Conservation (phyloP, 768 basidiomycete genomes). For the Cubamyces lactineus region DNA sequence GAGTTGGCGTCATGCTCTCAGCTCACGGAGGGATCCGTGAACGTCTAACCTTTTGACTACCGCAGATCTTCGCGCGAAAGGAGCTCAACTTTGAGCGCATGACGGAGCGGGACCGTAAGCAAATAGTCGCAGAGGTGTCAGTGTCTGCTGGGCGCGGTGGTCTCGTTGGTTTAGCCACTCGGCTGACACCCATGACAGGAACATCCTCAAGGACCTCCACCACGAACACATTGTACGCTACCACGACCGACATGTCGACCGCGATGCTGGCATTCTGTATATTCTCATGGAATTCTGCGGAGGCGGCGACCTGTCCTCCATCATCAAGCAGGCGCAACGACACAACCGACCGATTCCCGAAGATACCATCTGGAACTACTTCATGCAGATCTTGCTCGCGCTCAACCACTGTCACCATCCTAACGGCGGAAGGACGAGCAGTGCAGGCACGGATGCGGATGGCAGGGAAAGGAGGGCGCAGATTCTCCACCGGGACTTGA, state of each 20-base stretch:
- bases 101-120: slow-evolving; percentile 94
- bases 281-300: slow-evolving; percentile 99
- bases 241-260: slow-evolving; percentile 90
- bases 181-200: slow-evolving; percentile 49
- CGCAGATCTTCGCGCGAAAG: slow-evolving; percentile 83
- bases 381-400: slow-evolving; percentile 89
- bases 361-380: slow-evolving; percentile 94
- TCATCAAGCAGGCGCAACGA: slow-evolving; percentile 81
- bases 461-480: slow-evolving; percentile 63
- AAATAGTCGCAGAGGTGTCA: slow-evolving; percentile 97
- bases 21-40: neutral
- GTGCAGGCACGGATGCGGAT: slow-evolving; percentile 41
- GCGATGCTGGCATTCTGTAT: slow-evolving; percentile 88
- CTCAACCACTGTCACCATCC: slow-evolving; percentile 94
- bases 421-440: slow-evolving; percentile 47
- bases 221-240: slow-evolving; percentile 98
- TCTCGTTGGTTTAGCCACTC: neutral
- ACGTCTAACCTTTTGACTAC: slow-evolving; percentile 6
- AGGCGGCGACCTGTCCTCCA: slow-evolving; percentile 87
- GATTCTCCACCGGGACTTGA: slow-evolving; percentile 92
- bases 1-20: slow-evolving; percentile 36
- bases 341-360: slow-evolving; percentile 79
- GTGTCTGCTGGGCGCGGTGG: slow-evolving; percentile 35
- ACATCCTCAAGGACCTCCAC: slow-evolving; percentile 93
- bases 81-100: slow-evolving; percentile 98